Evolutionary conservation across 768 basidiomycete genomes (phyloP).

Genomic region (Strobilomyces echinocephalus): DNA sequence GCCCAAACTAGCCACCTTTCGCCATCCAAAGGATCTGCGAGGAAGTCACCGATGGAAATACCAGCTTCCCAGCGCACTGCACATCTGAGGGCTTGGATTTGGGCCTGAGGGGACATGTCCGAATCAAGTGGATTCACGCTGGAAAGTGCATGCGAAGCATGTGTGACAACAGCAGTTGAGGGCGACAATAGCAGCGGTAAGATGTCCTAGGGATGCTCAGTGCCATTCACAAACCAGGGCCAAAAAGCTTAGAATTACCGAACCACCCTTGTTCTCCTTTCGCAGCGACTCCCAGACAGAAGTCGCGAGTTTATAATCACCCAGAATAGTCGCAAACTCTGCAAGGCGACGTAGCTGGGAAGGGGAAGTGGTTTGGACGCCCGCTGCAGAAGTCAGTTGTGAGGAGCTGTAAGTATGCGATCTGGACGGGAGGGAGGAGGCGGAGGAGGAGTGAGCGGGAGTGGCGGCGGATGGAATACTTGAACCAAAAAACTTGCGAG

Average conservation of each 20-base stretch:
- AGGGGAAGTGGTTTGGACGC: slow-evolving; percentile 36
- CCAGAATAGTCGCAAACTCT: slow-evolving; percentile 90
- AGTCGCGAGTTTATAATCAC: slow-evolving; percentile 82
- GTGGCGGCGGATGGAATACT: slow-evolving; percentile 46
- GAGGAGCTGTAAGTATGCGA: slow-evolving; percentile 37
- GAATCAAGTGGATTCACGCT: slow-evolving; percentile 38
- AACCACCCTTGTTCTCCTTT: slow-evolving; percentile 85
- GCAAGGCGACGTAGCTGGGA: slow-evolving; percentile 83
- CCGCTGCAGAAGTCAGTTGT: slow-evolving; percentile 19
- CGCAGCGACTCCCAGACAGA: slow-evolving; percentile 81
- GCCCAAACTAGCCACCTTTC: slow-evolving; percentile 87
- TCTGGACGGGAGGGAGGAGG: slow-evolving; percentile 33
- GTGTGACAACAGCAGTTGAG: slow-evolving; percentile 53
- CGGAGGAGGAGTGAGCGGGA: slow-evolving; percentile 32
- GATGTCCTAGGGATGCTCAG: slow-evolving; percentile 58
- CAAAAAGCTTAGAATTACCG: slow-evolving; percentile 41
- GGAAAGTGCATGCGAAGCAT: slow-evolving; percentile 59
- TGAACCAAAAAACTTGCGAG: slow-evolving; percentile 76
- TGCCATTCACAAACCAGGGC: background rate
- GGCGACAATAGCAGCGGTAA: slow-evolving; percentile 69
- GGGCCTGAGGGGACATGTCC: slow-evolving; percentile 57
- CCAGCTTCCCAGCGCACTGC: slow-evolving; percentile 77
- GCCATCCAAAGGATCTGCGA: slow-evolving; percentile 56
- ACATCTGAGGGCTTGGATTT: slow-evolving; percentile 61
- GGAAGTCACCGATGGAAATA: slow-evolving; percentile 54